Evolutionary conservation across 2,329 filamentous ascomycete genomes (phyloP).

Genomic region (Cladosporium austrohemisphaericum): DNA sequence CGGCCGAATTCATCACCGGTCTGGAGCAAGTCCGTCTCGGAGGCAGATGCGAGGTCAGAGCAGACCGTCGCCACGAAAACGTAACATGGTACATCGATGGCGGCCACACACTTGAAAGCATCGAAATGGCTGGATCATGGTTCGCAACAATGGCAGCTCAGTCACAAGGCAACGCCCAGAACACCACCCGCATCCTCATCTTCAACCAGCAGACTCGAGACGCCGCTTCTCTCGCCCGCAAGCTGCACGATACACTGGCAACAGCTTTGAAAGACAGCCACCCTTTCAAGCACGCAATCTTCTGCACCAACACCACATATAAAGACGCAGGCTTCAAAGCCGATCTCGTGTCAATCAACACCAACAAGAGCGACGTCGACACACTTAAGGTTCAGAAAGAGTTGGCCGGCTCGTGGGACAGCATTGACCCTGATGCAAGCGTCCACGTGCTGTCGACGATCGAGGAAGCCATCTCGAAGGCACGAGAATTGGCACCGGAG

Average conservation of each 20-base stretch:
- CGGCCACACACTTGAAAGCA: slow-evolving; percentile 81
- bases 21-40: slow-evolving; percentile 65
- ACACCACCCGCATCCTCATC: slow-evolving; percentile 58
- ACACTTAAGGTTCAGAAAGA: slow-evolving; percentile 63
- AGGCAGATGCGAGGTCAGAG: slow-evolving; percentile 72
- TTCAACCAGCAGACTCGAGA: slow-evolving; percentile 94
- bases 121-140: slow-evolving; percentile 73
- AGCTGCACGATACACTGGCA: slow-evolving; percentile 57
- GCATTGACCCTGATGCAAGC: slow-evolving; percentile 49
- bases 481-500: slow-evolving; percentile 40
- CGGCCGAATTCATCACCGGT: slow-evolving; percentile 60
- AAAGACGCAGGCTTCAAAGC: slow-evolving; percentile 57
- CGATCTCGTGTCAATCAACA: slow-evolving; percentile 61
- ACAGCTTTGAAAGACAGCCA: slow-evolving; percentile 36
- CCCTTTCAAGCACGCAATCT: slow-evolving; percentile 70
- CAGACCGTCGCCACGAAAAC: slow-evolving; percentile 44
- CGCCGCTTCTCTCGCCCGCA: slow-evolving; percentile 60
- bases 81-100: slow-evolving; percentile 81
- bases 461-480: slow-evolving; percentile 62
- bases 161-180: slow-evolving; percentile 32
- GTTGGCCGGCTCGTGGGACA: slow-evolving; percentile 59
- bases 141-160: slow-evolving; percentile 48
- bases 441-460: slow-evolving; percentile 63
- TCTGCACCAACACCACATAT: slow-evolving; percentile 74
- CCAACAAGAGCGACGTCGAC: slow-evolving; percentile 55